These are phyloP conservation scores for Millerozyma acaciae DNA, from an alignment of 805 yeast species.

Conservation along the genomic window DNA sequence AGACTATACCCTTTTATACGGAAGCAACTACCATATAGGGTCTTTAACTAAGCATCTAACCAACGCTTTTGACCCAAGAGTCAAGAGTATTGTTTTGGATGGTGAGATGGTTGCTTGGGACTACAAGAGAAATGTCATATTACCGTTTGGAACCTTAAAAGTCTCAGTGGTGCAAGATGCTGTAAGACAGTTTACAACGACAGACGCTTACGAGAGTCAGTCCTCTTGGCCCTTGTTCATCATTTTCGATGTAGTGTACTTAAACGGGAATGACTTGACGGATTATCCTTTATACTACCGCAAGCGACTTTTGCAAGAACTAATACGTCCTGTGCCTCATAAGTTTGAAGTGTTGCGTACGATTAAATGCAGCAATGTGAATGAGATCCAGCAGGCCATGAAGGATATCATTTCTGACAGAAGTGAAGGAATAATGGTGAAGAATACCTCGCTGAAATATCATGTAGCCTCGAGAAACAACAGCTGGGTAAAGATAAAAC, in stretches of 20 bases:
- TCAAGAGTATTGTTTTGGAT: slow-evolving; percentile 54
- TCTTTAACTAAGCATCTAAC: slow-evolving; percentile 51
- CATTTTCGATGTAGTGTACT: slow-evolving; percentile 67
- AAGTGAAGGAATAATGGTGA: slow-evolving; percentile 81
- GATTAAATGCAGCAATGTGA: slow-evolving; percentile 38
- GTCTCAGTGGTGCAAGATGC: slow-evolving; percentile 59
- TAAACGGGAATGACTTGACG: slow-evolving; percentile 65
- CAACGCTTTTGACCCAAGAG: slow-evolving; percentile 35
- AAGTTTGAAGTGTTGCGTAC: slow-evolving; percentile 48
- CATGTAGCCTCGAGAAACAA: slow-evolving; percentile 55
- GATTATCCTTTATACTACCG: slow-evolving; percentile 52
- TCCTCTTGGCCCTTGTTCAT: slow-evolving; percentile 51
- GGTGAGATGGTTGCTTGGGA: slow-evolving; percentile 96
- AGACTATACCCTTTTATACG: slow-evolving; percentile 72
- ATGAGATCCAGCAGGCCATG: slow-evolving; percentile 55
- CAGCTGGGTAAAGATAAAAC: slow-evolving; percentile 87
- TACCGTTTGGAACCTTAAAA: slow-evolving; percentile 81
- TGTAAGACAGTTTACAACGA: slow-evolving; percentile 35
- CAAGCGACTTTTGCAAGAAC: slow-evolving; percentile 44
- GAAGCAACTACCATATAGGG: slow-evolving; percentile 47
- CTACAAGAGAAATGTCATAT: slow-evolving; percentile 45
- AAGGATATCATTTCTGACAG: slow-evolving; percentile 54
- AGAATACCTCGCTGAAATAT: slow-evolving; percentile 58
- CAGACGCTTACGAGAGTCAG: slow-evolving; percentile 30
- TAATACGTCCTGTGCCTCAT: slow-evolving; percentile 44